Evolutionary conservation across 169 alveolate genomes (phyloP).

Genomic region (Plasmodium gaboni): DNA sequence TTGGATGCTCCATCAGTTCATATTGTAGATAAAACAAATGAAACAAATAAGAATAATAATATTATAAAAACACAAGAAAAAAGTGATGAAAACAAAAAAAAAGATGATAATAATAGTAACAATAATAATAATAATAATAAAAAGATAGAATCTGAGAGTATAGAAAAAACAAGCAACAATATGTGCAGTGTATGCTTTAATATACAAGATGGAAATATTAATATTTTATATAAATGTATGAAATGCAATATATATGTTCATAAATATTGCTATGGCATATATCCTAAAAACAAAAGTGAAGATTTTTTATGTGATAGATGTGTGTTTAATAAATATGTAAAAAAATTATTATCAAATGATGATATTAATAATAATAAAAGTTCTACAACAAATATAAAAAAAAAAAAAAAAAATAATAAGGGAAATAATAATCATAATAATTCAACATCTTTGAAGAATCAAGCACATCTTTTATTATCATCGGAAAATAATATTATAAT

Average conservation of each 20-base stretch:
- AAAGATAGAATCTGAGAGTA: background rate
- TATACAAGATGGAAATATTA: conserved; percentile 25
- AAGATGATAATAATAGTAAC: background rate
- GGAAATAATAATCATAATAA: background rate
- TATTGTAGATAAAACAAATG: too few species aligned
- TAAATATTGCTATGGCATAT: conserved; percentile 60
- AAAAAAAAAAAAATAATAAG: conserved; percentile 19
- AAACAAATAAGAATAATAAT: too few species aligned
- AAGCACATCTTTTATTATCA: too few species aligned
- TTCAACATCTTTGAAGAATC: background rate
- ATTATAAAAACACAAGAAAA: too few species aligned
- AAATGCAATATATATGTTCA: conserved; percentile 35
- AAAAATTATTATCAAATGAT: background rate
- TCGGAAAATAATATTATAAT: too few species aligned
- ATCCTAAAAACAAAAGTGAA: conserved; percentile 42
- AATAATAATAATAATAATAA: conserved; percentile 15
- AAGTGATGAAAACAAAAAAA: too few species aligned
- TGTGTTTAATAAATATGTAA: conserved; percentile 6
- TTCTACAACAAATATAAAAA: conserved; percentile 5
- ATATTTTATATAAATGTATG: conserved; percentile 33
- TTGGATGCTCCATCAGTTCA: too few species aligned
- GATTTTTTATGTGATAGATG: conserved; percentile 68
- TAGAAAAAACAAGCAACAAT: background rate
- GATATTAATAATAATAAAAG: background rate
- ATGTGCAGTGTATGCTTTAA: conserved; percentile 57